Evolutionary conservation across 768 basidiomycete species (phyloP).

Genomic region (Glaciozyma martinii): DNA sequence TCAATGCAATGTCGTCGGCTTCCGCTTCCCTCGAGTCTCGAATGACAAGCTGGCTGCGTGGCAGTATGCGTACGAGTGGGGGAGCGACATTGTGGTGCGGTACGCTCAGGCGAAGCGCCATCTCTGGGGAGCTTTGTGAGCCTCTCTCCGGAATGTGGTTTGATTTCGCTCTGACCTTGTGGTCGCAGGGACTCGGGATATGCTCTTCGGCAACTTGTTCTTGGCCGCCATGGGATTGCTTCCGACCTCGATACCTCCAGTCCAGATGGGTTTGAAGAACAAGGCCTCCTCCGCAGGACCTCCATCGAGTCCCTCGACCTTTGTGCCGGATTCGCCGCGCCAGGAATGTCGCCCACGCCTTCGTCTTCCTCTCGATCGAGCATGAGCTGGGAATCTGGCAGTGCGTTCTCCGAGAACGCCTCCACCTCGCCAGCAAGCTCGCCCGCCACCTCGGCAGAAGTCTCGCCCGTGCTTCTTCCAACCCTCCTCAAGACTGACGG

Average conservation of each 20-base stretch:
- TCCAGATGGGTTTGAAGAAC: no score
- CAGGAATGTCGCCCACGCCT: no score
- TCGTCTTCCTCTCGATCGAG: no score
- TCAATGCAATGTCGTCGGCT: constrained; percentile 36
- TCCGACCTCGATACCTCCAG: background rate
- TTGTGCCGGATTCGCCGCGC: no score
- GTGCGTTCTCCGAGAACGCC: no score
- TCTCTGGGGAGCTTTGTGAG: constrained; percentile 29
- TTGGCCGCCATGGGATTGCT: background rate
- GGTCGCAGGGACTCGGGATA: background rate
- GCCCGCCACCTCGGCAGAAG: no score
- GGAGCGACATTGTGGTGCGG: constrained; percentile 34
- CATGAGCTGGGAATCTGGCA: no score
- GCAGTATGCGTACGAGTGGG: constrained; percentile 26
- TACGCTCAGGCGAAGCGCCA: constrained; percentile 38
- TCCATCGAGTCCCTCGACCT: background rate
- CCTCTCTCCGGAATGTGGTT: no score
- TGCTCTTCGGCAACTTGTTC: background rate
- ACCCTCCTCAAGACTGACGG: background rate
- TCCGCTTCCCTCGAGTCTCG: background rate
- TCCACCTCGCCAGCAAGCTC: no score
- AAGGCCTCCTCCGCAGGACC: background rate
- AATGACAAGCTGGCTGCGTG: constrained; percentile 8
- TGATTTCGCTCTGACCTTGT: background rate
- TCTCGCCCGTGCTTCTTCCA: background rate